Evolutionary conservation across 257 asterid species (phyloP), one percentile per base, ranked within the genome.

Genomic region (Solanum dulcamara): DNA sequence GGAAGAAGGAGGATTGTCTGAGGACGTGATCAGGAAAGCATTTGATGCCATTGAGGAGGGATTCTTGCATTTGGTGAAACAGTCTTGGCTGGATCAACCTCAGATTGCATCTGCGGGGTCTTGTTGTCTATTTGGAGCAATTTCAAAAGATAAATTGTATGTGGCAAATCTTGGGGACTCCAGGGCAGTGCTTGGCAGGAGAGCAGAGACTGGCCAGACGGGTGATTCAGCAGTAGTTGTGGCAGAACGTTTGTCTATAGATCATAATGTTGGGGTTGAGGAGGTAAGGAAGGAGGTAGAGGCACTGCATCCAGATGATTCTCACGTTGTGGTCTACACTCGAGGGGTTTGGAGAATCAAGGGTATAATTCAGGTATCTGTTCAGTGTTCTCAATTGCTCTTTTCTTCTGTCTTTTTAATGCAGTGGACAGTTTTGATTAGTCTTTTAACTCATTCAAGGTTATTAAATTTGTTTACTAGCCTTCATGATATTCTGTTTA

Each of bases 281-380:
- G 88, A 88, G 80, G 88, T 89, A 22, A 88, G 92, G 89, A 89
- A 88, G 83, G 92, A 88, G 79, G 86, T 89, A n/a, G 89, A 81
- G 83, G 90, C 92, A 28, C 85, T 89, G 53, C 92, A 89, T 85
- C 92, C 92, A 13, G 92, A 89, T 79, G 92, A 89, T 86, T 86
- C 90, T 24, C 86, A 88, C 68, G n/a, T 89, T 38, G 92, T 89
- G 6, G 84, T 89, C 32, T 67, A 88, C 72, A 83, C 86, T 59
- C 92, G 64, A 4, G 92, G 92, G 79, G 92, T 88, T 83, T 89
- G 92, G 92, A 85, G 92, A 85, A 88, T 89, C 46, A 89, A 88
- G 84, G 92, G 90, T 70, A 89, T 89, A 68, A 89, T 89, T 86
- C 92, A 89, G 90, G 92, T 89, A 84, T 46, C 10, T 7, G 40